Evolutionary conservation across 2,329 filamentous ascomycete species (phyloP).

Genomic region (Fusarium sp.): DNA sequence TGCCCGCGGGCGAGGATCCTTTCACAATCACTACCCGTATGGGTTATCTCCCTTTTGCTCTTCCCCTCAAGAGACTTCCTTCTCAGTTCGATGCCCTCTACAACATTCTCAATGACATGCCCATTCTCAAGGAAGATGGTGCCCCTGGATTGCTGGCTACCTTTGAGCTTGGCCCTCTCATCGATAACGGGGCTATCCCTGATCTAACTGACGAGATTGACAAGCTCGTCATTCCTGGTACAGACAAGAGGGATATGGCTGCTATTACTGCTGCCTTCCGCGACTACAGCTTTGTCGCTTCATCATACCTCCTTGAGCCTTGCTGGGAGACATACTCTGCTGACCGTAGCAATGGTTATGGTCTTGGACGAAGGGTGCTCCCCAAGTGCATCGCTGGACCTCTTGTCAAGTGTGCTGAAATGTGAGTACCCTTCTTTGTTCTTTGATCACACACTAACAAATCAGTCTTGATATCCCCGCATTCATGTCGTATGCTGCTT

Average conservation of each 20-base stretch:
- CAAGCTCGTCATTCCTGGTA: constrained; percentile 25
- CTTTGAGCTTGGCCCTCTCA: constrained; percentile 29
- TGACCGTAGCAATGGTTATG: constrained; percentile 22
- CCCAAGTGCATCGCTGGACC: constrained; percentile 37
- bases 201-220: constrained; percentile 36
- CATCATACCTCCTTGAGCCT: constrained; percentile 31
- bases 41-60: constrained; percentile 31
- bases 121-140: constrained; percentile 34
- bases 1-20: constrained; percentile 32
- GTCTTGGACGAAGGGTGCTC: constrained; percentile 29
- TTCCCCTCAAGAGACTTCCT: constrained; percentile 28
- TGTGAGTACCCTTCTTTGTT: constrained; percentile 3
- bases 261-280: constrained; percentile 33
- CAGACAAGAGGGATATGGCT: constrained; percentile 31
- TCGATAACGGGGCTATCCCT: constrained; percentile 30
- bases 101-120: constrained; percentile 30
- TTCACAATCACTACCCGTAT: constrained; percentile 37
- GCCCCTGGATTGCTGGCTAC: constrained; percentile 27
- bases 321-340: constrained; percentile 37
- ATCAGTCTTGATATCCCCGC: constrained; percentile 30
- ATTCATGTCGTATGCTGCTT: constrained; percentile 63
- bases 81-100: constrained; percentile 34
- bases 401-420: constrained; percentile 35
- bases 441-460: neutral
- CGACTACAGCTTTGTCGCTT: constrained; percentile 36